These are phyloP conservation scores for Naganishia onofrii DNA, from an alignment of 768 basidiomycete genomes.

Conservation along the genomic window DNA sequence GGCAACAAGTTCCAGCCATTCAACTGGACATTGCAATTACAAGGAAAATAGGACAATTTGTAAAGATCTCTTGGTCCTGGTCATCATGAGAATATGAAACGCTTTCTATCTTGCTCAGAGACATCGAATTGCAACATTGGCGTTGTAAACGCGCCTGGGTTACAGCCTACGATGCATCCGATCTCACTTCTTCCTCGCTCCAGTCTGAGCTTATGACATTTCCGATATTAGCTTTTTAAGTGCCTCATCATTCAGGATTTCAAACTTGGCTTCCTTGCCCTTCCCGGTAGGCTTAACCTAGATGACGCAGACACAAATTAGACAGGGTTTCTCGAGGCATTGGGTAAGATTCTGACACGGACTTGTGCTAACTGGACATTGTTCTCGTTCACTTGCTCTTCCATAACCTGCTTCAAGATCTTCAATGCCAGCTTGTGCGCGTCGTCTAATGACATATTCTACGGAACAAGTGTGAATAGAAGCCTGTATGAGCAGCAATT, in stretches of 20 bases:
- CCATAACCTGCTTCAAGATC: conserved; percentile 98
- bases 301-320: background rate
- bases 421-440: conserved; percentile 81
- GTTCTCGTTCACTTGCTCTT: conserved; percentile 97
- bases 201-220: conserved; percentile 15
- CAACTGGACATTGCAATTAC: conserved; percentile 55
- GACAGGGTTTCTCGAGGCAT: background rate
- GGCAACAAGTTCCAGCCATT: conserved; percentile 66
- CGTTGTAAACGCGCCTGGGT: background rate
- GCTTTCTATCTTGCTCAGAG: background rate
- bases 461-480: background rate
- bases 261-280: conserved; percentile 26
- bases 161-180: background rate
- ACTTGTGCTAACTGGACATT: conserved; percentile 97
- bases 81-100: background rate
- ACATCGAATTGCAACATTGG: no score
- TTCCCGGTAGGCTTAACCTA: conserved; percentile 23
- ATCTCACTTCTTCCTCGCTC: background rate
- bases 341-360: conserved; percentile 35
- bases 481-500: background rate
- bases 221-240: conserved; percentile 29
- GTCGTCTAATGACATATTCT: conserved; percentile 89
- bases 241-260: conserved; percentile 28
- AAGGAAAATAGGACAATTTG: conserved; percentile 9
- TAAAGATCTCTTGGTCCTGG: background rate